phyloP scores from a whole-genome alignment of 192 early-diverging fungal species.

The Jimgerdemannia lactiflua region DNA sequence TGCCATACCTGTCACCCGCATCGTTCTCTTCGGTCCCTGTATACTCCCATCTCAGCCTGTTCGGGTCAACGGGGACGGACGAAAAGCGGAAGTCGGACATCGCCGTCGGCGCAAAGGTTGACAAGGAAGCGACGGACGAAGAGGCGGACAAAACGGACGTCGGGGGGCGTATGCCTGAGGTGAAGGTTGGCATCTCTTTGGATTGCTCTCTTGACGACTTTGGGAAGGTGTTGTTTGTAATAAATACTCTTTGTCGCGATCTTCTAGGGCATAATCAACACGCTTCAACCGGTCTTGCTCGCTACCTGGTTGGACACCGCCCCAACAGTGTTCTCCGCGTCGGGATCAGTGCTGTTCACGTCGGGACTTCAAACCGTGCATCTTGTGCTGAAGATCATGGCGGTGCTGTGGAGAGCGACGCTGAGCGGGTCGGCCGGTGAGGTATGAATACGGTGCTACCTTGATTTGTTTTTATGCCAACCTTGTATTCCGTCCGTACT shows the following conservation, averaged over 20 bases:
- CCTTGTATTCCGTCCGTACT: not conserved
- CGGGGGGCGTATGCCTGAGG: conserved; percentile 18
- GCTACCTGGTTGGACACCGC: conserved; percentile 79
- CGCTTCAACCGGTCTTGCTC: conserved; percentile 63
- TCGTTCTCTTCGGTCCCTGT: conserved; percentile 3
- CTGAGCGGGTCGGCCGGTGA: conserved; percentile 18
- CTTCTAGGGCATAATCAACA: conserved; percentile 40
- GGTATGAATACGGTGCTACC: not conserved
- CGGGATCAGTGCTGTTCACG: conserved; percentile 40
- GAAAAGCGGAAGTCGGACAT: conserved; percentile 4
- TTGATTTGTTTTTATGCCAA: not conserved
- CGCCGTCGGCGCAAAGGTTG: not conserved
- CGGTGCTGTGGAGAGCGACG: conserved; percentile 67
- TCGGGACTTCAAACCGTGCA: conserved; percentile 62
- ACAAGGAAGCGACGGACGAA: not conserved
- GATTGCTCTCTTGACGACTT: not conserved
- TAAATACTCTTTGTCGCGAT: not conserved
- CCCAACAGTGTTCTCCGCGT: conserved; percentile 59
- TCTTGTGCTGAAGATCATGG: conserved; percentile 60
- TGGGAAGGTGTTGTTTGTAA: no score
- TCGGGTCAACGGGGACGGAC: conserved; percentile 22
- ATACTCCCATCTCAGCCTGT: conserved; percentile 23
- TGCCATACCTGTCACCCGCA: conserved; percentile 15
- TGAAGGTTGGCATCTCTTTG: conserved; percentile 17
- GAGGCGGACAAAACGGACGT: conserved; percentile 10